Percentiles rank a stretch among this genome's conserved stretches.
Evolutionary conservation across 2,329 filamentous ascomycete species (phyloP).

Genomic region (Chaetomiaceae sp.): DNA sequence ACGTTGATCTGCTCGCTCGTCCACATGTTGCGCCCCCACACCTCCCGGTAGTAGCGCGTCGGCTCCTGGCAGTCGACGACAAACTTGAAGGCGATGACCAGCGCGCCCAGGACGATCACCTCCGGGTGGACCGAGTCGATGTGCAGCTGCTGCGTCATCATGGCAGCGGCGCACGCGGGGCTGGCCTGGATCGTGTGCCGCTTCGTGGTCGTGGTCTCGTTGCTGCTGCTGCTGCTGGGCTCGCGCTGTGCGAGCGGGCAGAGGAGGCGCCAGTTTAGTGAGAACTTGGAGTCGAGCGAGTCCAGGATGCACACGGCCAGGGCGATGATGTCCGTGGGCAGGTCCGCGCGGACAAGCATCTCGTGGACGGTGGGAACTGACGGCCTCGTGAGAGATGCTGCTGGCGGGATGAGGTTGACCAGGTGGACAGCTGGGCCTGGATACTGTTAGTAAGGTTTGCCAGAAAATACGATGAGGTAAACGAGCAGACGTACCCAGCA

Average conservation of each 20-base stretch:
- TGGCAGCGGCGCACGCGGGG: conserved; percentile 7
- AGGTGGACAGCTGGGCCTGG: conserved; percentile 64
- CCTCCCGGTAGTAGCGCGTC: conserved; percentile 48
- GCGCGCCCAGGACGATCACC: conserved; percentile 57
- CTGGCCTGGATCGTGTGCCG: conserved; percentile 24
- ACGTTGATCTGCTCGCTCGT: conserved; percentile 58
- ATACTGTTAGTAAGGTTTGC: conserved; percentile 1
- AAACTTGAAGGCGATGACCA: conserved; percentile 64
- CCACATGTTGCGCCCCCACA: conserved; percentile 55
- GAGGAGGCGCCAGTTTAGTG: conserved; percentile 56
- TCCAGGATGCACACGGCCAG: conserved; percentile 64
- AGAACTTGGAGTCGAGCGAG: conserved; percentile 59
- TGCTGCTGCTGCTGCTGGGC: too few relatives aligned
- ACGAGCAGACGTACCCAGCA: conserved; percentile 35
- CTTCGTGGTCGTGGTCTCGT: conserved; percentile 25
- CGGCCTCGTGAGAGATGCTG: conserved; percentile 55
- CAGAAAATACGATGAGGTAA: conserved; percentile 33
- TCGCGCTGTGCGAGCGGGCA: conserved; percentile 45
- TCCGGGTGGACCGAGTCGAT: conserved; percentile 60
- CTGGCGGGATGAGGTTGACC: conserved; percentile 61
- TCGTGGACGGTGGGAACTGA: conserved; percentile 57
- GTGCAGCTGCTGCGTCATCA: too few relatives aligned
- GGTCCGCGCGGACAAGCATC: conserved; percentile 53
- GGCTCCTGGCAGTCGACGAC: conserved; percentile 54
- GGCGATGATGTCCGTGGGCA: conserved; percentile 59